Evolutionary conservation across 2,329 filamentous ascomycete genomes (phyloP).

Genomic region (Bipolaris bicolor): DNA sequence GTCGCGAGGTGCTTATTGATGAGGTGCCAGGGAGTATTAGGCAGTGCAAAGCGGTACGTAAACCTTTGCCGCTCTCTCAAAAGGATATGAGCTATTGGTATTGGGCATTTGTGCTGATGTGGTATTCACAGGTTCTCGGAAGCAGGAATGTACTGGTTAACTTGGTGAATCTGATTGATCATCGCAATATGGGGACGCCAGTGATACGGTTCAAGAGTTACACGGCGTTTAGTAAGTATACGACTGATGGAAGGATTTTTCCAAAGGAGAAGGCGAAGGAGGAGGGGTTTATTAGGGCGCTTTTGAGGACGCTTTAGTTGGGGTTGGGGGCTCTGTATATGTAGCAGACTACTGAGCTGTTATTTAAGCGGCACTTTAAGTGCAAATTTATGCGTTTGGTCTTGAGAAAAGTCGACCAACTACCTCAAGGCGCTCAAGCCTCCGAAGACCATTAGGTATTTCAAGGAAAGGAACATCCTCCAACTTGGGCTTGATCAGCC

Average conservation of each 20-base stretch:
- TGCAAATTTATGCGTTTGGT: too few species aligned
- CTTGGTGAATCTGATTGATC: conserved; percentile 30
- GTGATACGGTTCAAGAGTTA: conserved; percentile 23
- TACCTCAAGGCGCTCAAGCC: too few species aligned
- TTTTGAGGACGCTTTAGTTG: conserved; percentile 22
- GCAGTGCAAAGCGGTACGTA: conserved; percentile 21
- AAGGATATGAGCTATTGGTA: too few species aligned
- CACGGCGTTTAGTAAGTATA: conserved; percentile 18
- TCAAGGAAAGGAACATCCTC: too few species aligned
- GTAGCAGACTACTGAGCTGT: too few species aligned
- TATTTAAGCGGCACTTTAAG: too few species aligned
- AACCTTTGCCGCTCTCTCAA: too few species aligned
- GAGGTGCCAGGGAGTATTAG: conserved; percentile 21
- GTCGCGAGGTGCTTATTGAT: conserved; percentile 21
- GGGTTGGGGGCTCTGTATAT: too few species aligned
- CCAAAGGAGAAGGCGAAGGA: conserved; percentile 23
- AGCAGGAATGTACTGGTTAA: conserved; percentile 24
- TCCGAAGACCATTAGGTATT: too few species aligned
- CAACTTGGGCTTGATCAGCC: too few species aligned
- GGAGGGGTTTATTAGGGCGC: conserved; percentile 28
- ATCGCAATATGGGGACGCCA: conserved; percentile 15
- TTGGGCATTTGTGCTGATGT: background rate
- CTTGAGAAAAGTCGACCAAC: too few species aligned
- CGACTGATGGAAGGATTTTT: conserved; percentile 8
- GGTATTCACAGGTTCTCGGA: conserved; percentile 11